Evolutionary conservation across 1,284 basidiomycete genomes (phyloP), one percentile per base, ranked within the genome.

Genomic region (Boletellus deceptivus): DNA sequence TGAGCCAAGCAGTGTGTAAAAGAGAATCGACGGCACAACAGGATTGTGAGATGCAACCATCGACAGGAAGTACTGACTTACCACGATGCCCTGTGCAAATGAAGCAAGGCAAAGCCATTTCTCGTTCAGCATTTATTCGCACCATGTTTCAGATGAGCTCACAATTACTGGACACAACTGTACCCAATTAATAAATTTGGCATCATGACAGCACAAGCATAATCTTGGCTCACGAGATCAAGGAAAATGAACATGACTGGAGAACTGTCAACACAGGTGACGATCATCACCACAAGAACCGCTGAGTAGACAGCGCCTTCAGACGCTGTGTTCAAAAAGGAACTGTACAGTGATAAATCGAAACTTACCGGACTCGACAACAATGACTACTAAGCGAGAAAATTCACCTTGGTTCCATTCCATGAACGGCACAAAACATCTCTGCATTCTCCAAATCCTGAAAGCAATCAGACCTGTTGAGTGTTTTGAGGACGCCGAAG

Each of bases 241-340:
- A 59, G 46, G 34, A 59, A 42, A 11, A 59, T 59, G 33, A 61
- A 59, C 59, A 59, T 53, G 24, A 35, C 39, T 5, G 59, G 44
- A 4, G 59, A 59, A 24, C 43, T 20, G 9, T 14, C 33, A 6
- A 47, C 31, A 25, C 49, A 56, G 3, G 58, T 56, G 14, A 18
- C 25, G 37, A 59, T 49, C 57, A 59, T 56, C 24, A 24, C 35
- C 20, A 56, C 37, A 7, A 59, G 48, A 5, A 48, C 31, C 13
- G 20, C n/a, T 17, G 54, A 59, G 27, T 59, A 59, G n/a, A 29
- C 29, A 16, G 50, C 41, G 38, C 46, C 59, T 59, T n/a, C 16
- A 14, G 16, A 8, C 34, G 16, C 16, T 35, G 16, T 31, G 29
- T 31, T 11, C 1, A 13, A 13, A 10, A 31, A 31, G 4, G 3